These are phyloP conservation scores for Ministeria vibrans DNA, from an alignment of 78 protist species.

Conservation along the genomic window DNA sequence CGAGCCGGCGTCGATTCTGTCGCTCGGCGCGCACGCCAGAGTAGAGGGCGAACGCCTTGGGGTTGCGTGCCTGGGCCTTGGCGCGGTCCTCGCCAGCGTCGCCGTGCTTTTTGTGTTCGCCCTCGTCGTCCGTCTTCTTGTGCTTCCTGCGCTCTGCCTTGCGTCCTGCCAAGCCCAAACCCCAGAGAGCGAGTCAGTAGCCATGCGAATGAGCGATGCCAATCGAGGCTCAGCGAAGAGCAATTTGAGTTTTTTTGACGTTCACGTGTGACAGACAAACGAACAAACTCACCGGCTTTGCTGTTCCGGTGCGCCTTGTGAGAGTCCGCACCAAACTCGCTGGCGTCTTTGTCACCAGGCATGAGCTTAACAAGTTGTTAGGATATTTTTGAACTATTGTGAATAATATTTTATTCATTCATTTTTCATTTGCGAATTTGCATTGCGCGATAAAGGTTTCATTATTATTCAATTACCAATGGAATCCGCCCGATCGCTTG, in stretches of 20 bases:
- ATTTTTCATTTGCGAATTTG: neutral
- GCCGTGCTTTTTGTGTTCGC: neutral
- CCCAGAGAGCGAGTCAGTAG: no score
- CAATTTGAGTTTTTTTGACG: no score
- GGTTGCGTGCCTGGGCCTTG: neutral
- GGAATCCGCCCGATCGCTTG: neutral
- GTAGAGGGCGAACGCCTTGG: neutral
- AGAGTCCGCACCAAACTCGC: no score
- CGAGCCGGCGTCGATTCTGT: neutral
- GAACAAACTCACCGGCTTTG: no score
- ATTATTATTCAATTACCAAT: neutral
- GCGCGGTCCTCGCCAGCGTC: neutral
- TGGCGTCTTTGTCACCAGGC: no score
- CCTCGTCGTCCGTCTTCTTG: neutral
- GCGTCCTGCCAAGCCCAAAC: neutral
- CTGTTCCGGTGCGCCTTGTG: no score
- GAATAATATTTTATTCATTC: neutral
- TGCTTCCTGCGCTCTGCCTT: conserved; percentile 2
- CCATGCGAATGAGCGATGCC: no score
- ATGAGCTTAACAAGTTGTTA: no score
- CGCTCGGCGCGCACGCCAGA: neutral
- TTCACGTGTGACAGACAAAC: no score
- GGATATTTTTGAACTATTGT: no score
- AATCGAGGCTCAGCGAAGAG: no score
- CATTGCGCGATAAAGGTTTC: no score